Evolutionary conservation across 1,284 basidiomycete genomes (phyloP), one percentile per base, ranked within the genome.

Genomic region (Coniferiporia sulphurascens): DNA sequence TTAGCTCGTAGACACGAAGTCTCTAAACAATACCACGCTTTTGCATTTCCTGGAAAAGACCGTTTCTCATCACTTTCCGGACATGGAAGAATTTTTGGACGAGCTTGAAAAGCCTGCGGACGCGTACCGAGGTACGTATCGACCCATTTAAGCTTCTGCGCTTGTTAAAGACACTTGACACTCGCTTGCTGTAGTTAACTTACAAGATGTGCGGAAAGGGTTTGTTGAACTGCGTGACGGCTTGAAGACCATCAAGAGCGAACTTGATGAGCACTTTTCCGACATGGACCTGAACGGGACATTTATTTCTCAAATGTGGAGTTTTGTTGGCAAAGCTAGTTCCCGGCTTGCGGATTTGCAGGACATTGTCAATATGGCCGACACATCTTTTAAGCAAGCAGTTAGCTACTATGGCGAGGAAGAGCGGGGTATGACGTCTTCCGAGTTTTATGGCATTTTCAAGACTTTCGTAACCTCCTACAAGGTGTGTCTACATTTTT

Each of bases 1-100:
- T 60, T 55, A 95, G 92, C 81, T 99, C 54, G 96, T 98, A 46
- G 97, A 99, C 69, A 99, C 96, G 2, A 99, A 99, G 74, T 97
- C 95, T 2, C 82, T 93, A 58, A 88, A 95, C 70, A 91, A 94
- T 62, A 93, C 91, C 17, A 99, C 96, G 0, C 79, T 99, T 45
- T 78, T 99, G 7, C 96, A 99, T 72, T 98, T 98, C 78, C 75
- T 98, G 55, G 95, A 98, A 70, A 82, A 89, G 55, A 96, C 93
- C 0, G 87, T 99, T 4, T 79, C 86, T 9, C 89, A 88, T 66
- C 89, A 95, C 67, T 98, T 98, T 76, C 88, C 88, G 9, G 81
- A 89, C 43, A 92, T 97, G 77, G 91, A 93, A 68, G 79, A 79
- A 1, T 99, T 98, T 73, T 72, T 98, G 49, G 89, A 95, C 7